Percentiles rank a stretch among this genome's conserved stretches.
These are phyloP conservation scores for Amniculicola lignicola DNA, from an alignment of 495 filamentous ascomycete genomes.

Conservation along the genomic window DNA sequence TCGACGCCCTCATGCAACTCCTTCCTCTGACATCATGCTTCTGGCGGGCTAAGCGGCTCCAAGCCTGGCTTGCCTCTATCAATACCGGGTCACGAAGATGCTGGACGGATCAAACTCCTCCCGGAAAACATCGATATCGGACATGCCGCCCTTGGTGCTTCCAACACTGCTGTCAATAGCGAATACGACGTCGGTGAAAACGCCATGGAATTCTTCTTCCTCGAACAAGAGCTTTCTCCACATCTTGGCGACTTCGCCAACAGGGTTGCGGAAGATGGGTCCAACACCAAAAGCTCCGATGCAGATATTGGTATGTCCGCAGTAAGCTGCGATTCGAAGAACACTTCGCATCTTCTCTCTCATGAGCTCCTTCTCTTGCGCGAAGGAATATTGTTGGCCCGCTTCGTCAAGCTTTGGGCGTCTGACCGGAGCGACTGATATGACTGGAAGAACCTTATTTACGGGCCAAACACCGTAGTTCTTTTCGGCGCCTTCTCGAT, in stretches of 20 bases:
- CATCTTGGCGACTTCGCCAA: slow-evolving; percentile 61
- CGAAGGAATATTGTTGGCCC: slow-evolving; percentile 66
- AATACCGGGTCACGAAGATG: slow-evolving; percentile 34
- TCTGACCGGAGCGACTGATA: slow-evolving; percentile 66
- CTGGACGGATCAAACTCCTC: slow-evolving; percentile 44
- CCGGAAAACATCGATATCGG: slow-evolving; percentile 45
- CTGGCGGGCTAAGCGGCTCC: neutral
- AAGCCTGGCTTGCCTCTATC: neutral
- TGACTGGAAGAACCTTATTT: slow-evolving; percentile 56
- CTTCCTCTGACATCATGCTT: slow-evolving; percentile 13
- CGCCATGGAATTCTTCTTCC: slow-evolving; percentile 63
- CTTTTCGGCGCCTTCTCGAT: slow-evolving; percentile 51
- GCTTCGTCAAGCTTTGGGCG: slow-evolving; percentile 66
- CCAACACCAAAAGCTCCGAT: slow-evolving; percentile 71
- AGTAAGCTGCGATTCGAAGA: slow-evolving; percentile 62
- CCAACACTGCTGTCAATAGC: slow-evolving; percentile 53
- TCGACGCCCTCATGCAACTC: neutral
- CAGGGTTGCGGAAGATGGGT: slow-evolving; percentile 66
- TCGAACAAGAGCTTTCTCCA: slow-evolving; percentile 66
- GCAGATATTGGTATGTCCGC: slow-evolving; percentile 57
- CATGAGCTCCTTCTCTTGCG: slow-evolving; percentile 64
- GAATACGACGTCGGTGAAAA: slow-evolving; percentile 67
- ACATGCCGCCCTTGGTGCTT: slow-evolving; percentile 34
- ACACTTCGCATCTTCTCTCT: slow-evolving; percentile 67
- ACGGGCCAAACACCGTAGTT: slow-evolving; percentile 47